Evolutionary conservation across 106 monocot genomes (phyloP), one percentile per base, ranked within the genome.

Genomic region (Acanthochlamys bracteata): DNA sequence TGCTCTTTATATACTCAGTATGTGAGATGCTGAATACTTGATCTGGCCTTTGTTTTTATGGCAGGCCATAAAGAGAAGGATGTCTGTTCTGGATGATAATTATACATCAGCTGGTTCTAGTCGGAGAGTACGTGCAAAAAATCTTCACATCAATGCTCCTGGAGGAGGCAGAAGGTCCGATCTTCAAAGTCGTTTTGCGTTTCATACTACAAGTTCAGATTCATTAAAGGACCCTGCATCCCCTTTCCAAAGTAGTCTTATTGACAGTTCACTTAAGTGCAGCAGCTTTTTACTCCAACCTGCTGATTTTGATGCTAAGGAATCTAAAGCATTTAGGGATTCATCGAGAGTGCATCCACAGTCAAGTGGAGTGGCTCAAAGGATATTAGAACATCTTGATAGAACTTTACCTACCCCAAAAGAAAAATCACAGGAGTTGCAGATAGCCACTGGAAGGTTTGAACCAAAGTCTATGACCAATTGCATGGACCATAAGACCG

Each of bases 341-440:
- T 25, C 55, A 0, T 42, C 58, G 57, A 63, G 57, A 63, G 74
- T 78, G 67, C 85, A 80, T 69, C 75, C 80, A 20, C 63, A 78
- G 26, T 85, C 85, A 7, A 72, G 54, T 52, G 51, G 71, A 61
- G 71, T 69, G 53, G 85, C 85, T 39, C 24, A 40, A 21, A 85
- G 65, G 75, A 85, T 85, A 70, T 57, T 85, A 20, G 60, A 78
- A 61, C 80, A 85, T 25, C 77, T 85, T 67, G 76, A 80, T 52
- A 77, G 74, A 77, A 42, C 74, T 57, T 59, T 68, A 41, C 67
- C 76, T 58, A 74, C 76, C 20, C 84, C 84, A 25, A 68, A 61
- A 63, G 63, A 70, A 25, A 78, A 81, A 42, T 39, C 68, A 39
- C 27, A 53, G 20, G 71, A 81, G 49, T 60, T 70, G 41, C 65